Conservation (phyloP, 2,329 filamentous ascomycete genomes). For the Chlorencoelia australis region DNA sequence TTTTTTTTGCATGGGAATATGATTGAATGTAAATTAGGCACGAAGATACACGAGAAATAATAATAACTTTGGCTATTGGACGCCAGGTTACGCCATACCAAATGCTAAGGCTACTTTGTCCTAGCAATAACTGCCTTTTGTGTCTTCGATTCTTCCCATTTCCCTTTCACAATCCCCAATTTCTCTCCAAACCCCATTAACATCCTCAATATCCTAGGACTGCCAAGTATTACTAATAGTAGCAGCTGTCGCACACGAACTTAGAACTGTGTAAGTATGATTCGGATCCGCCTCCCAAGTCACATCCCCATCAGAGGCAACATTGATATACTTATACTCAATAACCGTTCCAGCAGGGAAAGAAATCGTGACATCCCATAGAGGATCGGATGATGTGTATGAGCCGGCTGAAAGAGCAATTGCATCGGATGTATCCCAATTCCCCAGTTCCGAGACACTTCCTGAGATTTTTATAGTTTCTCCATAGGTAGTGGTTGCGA, state of each 20-base stretch:
- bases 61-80: too few relatives aligned
- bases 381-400: conserved; percentile 48
- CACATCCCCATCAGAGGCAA: conserved; percentile 42
- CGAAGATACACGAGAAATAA: too few relatives aligned
- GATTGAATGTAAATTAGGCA: too few relatives aligned
- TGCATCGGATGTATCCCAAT: conserved; percentile 47
- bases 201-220: background rate
- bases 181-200: too few relatives aligned
- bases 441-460: conserved; percentile 46
- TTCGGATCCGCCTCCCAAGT: conserved; percentile 52
- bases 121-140: too few relatives aligned
- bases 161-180: too few relatives aligned
- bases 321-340: conserved; percentile 60
- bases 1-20: too few relatives aligned
- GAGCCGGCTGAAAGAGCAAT: conserved; percentile 45
- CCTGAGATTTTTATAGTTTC: conserved; percentile 58
- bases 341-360: conserved; percentile 46
- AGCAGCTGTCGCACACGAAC: conserved; percentile 16
- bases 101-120: too few relatives aligned
- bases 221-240: conserved; percentile 20
- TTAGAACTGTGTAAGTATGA: conserved; percentile 21
- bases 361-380: conserved; percentile 50
- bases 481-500: conserved; percentile 47
- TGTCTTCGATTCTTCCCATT: too few relatives aligned
- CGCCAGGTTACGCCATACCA: too few relatives aligned